Conservation (phyloP, 176 grass and related monocot genomes). For the Juncus inflexus region DNA sequence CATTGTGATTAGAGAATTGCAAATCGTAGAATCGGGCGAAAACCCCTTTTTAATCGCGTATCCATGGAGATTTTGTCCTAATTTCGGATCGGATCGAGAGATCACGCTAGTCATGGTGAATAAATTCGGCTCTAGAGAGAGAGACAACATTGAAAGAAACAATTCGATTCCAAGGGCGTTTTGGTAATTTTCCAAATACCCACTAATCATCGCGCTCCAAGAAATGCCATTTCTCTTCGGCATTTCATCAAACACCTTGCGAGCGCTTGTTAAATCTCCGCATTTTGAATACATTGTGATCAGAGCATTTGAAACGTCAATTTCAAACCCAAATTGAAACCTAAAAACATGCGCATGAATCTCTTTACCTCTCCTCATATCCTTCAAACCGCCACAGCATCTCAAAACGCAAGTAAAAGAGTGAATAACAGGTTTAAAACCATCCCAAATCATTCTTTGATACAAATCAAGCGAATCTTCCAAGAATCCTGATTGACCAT, state of each 20-base stretch:
- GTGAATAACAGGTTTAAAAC: slow-evolving; percentile 67
- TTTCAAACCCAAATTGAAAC: slow-evolving; percentile 49
- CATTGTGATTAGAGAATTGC: slow-evolving; percentile 88
- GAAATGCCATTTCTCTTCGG: slow-evolving; percentile 55
- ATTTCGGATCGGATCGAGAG: slow-evolving; percentile 46
- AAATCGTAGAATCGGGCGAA: slow-evolving; percentile 45
- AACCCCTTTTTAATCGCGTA: slow-evolving; percentile 74
- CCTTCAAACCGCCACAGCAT: slow-evolving; percentile 54
- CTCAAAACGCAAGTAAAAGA: slow-evolving; percentile 86
- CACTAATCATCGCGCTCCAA: slow-evolving; percentile 90
- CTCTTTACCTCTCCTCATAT: slow-evolving; percentile 59
- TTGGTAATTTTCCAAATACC: slow-evolving; percentile 69
- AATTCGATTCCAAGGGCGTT: slow-evolving; percentile 42
- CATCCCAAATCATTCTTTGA: slow-evolving; percentile 83
- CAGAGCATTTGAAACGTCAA: slow-evolving; percentile 60
- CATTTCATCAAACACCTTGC: slow-evolving; percentile 78
- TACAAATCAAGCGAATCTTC: slow-evolving; percentile 81
- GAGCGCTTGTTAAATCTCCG: slow-evolving; percentile 35
- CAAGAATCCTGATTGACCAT: slow-evolving; percentile 72
- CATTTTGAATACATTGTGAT: slow-evolving; percentile 93
- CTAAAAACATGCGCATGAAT: slow-evolving; percentile 79
- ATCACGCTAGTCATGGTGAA: slow-evolving; percentile 77
- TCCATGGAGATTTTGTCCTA: slow-evolving; percentile 72
- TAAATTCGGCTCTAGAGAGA: slow-evolving; percentile 60
- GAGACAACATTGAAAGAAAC: slow-evolving; percentile 63